A percentile compares a stretch with the other conserved stretches of the same genome.
Conservation (phyloP, 2,329 filamentous ascomycete genomes). For the Fusarium annulatum region DNA sequence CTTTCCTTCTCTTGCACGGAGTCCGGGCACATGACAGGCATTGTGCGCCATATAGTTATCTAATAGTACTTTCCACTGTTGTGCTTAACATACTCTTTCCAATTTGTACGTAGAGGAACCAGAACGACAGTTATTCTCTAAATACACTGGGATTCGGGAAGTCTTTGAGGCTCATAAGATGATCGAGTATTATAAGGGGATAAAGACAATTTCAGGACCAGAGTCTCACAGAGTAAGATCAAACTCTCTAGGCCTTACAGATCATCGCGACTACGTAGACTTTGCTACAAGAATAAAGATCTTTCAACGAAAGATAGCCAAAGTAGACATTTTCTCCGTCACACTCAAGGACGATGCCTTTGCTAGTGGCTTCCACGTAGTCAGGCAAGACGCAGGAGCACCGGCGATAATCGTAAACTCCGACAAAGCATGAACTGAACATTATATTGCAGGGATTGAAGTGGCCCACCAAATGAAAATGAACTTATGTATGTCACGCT, state of each 20-base stretch:
- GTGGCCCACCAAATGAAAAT: no score
- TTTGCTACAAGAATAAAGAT: background rate
- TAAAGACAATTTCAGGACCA: background rate
- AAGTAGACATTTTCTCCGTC: no score
- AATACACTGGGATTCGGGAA: background rate
- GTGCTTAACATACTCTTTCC: rapidly evolving
- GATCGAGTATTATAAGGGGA: rapidly evolving
- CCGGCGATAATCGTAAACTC: no score
- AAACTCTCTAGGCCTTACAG: background rate
- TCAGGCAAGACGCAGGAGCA: background rate
- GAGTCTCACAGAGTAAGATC: background rate
- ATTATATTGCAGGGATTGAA: no score
- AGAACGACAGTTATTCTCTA: rapidly evolving
- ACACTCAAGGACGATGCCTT: no score
- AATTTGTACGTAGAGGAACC: no score
- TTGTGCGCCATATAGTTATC: background rate
- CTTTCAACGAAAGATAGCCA: background rate
- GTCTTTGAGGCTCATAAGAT: background rate
- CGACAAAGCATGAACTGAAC: background rate
- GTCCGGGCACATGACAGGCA: background rate
- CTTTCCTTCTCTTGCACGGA: background rate
- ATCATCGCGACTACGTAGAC: background rate
- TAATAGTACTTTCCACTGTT: background rate
- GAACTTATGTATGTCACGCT: background rate
- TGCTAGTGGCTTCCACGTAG: background rate